Percentiles rank a stretch among this genome's conserved stretches.
Evolutionary conservation across 805 yeast species (phyloP).

Genomic region (Teunomyces stri): DNA sequence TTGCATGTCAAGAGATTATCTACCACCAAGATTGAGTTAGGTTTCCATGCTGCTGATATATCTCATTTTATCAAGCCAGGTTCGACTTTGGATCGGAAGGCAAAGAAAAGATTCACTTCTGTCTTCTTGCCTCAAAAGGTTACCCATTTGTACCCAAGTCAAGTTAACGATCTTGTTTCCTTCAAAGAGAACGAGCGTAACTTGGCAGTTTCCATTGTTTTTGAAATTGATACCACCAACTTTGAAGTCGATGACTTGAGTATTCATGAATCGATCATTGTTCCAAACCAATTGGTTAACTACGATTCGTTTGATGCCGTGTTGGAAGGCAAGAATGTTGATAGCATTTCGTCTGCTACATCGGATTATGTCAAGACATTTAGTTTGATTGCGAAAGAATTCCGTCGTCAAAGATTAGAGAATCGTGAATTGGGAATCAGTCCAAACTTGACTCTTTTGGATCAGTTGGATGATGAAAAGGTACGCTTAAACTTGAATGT

Average conservation of each 20-base stretch:
- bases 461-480: constrained; percentile 82
- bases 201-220: constrained; percentile 73
- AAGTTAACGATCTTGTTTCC: constrained; percentile 57
- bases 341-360: constrained; percentile 50
- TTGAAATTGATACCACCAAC: constrained; percentile 70
- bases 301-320: constrained; percentile 57
- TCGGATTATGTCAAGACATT: constrained; percentile 64
- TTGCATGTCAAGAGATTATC: constrained; percentile 68
- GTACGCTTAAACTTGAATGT: constrained; percentile 71
- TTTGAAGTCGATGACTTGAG: constrained; percentile 73
- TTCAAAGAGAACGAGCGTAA: constrained; percentile 59
- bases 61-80: constrained; percentile 70
- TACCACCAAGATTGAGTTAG: constrained; percentile 68
- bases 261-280: constrained; percentile 69
- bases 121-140: constrained; percentile 81
- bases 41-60: constrained; percentile 83
- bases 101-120: constrained; percentile 85
- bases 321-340: constrained; percentile 28
- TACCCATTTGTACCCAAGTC: constrained; percentile 65
- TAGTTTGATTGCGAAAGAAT: constrained; percentile 62
- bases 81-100: constrained; percentile 78
- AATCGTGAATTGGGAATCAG: constrained; percentile 47
- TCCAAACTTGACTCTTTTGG: constrained; percentile 63
- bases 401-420: constrained; percentile 64
- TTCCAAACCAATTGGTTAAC: constrained; percentile 57